These are phyloP conservation scores for Tetragonia tetragonoides DNA, from an alignment of 148 eudicot genomes.

Conservation along the genomic window DNA sequence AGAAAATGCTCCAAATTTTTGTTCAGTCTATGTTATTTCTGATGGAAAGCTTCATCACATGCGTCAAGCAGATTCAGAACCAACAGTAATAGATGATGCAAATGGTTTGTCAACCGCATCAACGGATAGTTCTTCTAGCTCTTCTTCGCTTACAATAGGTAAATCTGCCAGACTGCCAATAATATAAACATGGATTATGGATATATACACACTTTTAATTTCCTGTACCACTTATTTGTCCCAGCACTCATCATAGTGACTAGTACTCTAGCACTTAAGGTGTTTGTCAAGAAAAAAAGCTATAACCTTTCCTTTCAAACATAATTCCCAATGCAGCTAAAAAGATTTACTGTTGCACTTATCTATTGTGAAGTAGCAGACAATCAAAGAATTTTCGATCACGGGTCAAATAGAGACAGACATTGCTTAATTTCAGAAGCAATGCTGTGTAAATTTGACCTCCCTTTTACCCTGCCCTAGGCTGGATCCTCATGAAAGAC, in stretches of 20 bases:
- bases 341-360: not conserved
- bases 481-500: not conserved
- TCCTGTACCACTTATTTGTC: not conserved
- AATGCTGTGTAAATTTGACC: not conserved
- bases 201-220: not conserved
- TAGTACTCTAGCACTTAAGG: not conserved
- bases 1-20: slow-evolving; percentile 59
- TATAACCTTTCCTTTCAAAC: no score
- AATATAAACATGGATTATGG: not conserved
- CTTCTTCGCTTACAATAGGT: slow-evolving; percentile 42
- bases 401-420: not conserved
- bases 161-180: not conserved
- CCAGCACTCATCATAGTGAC: not conserved
- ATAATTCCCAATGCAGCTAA: no score
- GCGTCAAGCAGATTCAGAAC: slow-evolving; percentile 61
- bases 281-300: not conserved
- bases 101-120: slow-evolving; percentile 38
- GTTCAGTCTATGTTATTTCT: slow-evolving; percentile 77
- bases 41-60: slow-evolving; percentile 70
- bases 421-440: not conserved
- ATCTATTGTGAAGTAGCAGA: not conserved
- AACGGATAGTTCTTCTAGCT: slow-evolving; percentile 42
- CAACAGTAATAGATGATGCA: slow-evolving; percentile 39
- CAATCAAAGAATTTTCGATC: not conserved
- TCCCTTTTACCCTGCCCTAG: not conserved